A percentile compares a stretch with the other conserved stretches of the same genome.
These are phyloP conservation scores for Neonectria magnoliae DNA, from an alignment of 2,329 filamentous ascomycete species.

Conservation along the genomic window DNA sequence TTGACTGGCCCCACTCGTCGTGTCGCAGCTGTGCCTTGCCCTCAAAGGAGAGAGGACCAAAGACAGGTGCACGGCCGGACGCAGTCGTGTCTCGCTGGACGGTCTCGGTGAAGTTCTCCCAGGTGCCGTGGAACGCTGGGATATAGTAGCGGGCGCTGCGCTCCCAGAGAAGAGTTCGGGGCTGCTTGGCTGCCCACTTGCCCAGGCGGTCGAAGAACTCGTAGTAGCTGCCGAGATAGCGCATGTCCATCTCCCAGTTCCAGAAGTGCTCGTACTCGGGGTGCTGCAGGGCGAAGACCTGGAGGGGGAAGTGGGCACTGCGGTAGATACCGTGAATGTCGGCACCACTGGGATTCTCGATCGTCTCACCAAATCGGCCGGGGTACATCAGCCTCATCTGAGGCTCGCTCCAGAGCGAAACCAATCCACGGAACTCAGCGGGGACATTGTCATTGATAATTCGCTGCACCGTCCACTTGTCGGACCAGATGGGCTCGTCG, in stretches of 20 bases:
- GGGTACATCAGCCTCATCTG: constrained; percentile 85
- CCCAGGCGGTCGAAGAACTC: constrained; percentile 76
- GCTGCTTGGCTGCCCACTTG: constrained; percentile 74
- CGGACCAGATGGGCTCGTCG: constrained; percentile 82
- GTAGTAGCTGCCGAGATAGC: constrained; percentile 73
- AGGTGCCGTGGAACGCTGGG: constrained; percentile 73
- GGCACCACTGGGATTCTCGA: constrained; percentile 65
- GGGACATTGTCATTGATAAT: constrained; percentile 74
- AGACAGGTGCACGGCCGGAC: constrained; percentile 65
- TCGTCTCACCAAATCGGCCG: constrained; percentile 74
- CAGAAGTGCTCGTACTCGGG: constrained; percentile 74
- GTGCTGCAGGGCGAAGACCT: constrained; percentile 71
- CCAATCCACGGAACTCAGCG: constrained; percentile 81
- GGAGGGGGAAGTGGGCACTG: constrained; percentile 69
- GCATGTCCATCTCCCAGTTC: constrained; percentile 78
- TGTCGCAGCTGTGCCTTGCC: constrained; percentile 58
- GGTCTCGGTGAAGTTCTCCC: constrained; percentile 75
- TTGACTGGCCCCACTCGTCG: constrained; percentile 62
- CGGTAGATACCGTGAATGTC: constrained; percentile 77
- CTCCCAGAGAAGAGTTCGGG: constrained; percentile 80
- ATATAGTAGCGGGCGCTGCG: constrained; percentile 81
- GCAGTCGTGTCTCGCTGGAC: constrained; percentile 69
- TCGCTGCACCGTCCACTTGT: constrained; percentile 76
- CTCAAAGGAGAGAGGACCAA: constrained; percentile 71
- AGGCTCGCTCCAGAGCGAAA: constrained; percentile 84